Base-by-base conservation (phyloP, 441 rosid genomes). In the Euphorbia schlechtendalii region DNA sequence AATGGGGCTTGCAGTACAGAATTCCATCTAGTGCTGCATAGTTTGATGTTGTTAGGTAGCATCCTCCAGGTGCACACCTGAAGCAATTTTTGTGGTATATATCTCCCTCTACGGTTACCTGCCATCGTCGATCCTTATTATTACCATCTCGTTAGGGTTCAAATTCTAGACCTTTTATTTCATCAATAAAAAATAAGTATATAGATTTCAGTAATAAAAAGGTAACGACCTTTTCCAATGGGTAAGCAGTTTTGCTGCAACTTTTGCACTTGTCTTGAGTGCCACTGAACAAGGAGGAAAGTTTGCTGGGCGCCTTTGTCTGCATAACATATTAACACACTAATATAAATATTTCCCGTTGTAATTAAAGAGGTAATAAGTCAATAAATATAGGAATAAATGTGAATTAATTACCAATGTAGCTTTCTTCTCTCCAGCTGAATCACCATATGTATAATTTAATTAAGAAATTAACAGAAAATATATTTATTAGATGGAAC, bases 191-290 rank as follows among this genome's bases (percentile, higher is more conserved):
- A n/a, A n/a, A n/a, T n/a, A n/a, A n/a, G n/a, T n/a, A n/a, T n/a
- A n/a, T n/a, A n/a, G n/a, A n/a, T n/a, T n/a, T n/a, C n/a, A n/a
- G n/a, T n/a, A n/a, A n/a, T n/a, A n/a, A n/a, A n/a, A n/a, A n/a
- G n/a, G n/a, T n/a, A 11, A 0, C 13, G 20, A 63, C 67, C 96
- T 92, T 92, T 71, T 92, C 98, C 28, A 92, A 75, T 13, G 98
- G 96, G 43, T 89, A 92, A 14, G 82, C 98, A 7, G 90, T 89
- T 74, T 89, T 92, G 45, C 73, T 67, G 63, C 98, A 92, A 48
- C 86, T 77, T n/a, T 92, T 81, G 60, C 98, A 92, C 74, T 92
- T 92, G 86, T 92, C 96, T 65, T 75, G 89, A 63, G 98, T 92
- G 75, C 98, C 98, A 58, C 80, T 74, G 78, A 92, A 92, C 80